These are phyloP conservation scores for Malus hybrid DNA, from an alignment of 331 rosid genomes.

Conservation along the genomic window DNA sequence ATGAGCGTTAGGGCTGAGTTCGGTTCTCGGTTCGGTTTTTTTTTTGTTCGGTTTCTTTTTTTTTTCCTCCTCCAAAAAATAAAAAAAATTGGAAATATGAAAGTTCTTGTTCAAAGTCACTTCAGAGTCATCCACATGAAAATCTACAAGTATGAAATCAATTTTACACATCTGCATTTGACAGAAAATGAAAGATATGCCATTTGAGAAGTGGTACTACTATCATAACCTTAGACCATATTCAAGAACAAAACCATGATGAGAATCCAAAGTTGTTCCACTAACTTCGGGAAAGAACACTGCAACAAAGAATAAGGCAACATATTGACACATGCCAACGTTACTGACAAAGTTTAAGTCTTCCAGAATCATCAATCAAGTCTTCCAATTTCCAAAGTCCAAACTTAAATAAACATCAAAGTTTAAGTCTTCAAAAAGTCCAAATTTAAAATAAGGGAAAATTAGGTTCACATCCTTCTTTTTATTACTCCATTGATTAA, in stretches of 20 bases:
- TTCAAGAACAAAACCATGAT: constrained; percentile 90
- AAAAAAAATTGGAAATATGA: too few relatives aligned
- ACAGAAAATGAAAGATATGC: not conserved
- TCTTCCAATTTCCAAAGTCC: not conserved
- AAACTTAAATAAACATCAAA: not conserved
- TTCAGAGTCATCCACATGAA: constrained; percentile 68
- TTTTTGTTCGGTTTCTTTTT: too few relatives aligned
- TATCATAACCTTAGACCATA: constrained; percentile 33
- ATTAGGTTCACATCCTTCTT: too few relatives aligned
- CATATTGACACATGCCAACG: not conserved
- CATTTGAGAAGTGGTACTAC: not conserved
- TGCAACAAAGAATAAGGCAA: constrained; percentile 25
- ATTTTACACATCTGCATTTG: constrained; percentile 6
- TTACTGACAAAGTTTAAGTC: not conserved
- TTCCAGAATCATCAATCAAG: too few relatives aligned
- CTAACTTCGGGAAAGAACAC: constrained; percentile 60
- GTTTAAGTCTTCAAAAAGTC: not conserved
- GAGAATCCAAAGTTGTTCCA: constrained; percentile 63
- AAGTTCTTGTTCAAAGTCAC: constrained; percentile 79
- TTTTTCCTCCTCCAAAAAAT: too few relatives aligned
- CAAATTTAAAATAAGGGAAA: too few relatives aligned
- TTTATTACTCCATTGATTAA: too few relatives aligned
- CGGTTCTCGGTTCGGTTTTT: too few relatives aligned
- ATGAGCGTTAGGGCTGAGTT: too few relatives aligned
- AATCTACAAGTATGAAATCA: constrained; percentile 21